Evolutionary conservation across 2,329 filamentous ascomycete genomes (phyloP).

Genomic region (Fusarium temperatum): DNA sequence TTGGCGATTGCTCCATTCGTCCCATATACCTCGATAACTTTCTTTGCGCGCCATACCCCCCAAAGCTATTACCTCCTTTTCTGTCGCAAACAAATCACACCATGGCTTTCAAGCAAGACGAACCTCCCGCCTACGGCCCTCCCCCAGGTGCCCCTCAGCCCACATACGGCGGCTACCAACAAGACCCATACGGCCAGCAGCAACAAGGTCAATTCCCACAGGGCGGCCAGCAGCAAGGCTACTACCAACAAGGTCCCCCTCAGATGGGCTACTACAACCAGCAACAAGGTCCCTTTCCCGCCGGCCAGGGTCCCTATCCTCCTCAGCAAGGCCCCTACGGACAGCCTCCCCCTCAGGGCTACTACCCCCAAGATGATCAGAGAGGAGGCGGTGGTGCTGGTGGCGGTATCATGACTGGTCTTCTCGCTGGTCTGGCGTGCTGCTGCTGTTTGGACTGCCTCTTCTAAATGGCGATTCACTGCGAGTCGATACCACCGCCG

Average conservation of each 20-base stretch:
- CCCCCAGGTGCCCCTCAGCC: conserved; percentile 52
- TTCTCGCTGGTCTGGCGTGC: conserved; percentile 62
- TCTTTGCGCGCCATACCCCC: background rate
- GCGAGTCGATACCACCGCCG: conserved; percentile 9
- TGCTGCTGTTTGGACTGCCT: conserved; percentile 67
- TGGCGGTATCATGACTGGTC: conserved; percentile 53
- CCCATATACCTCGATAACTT: background rate
- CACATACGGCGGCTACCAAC: conserved; percentile 55
- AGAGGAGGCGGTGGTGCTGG: conserved; percentile 43
- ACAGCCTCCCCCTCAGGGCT: conserved; percentile 48
- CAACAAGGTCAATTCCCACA: conserved; percentile 35
- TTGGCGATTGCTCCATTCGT: background rate
- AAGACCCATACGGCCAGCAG: conserved; percentile 42
- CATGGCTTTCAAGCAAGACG: conserved; percentile 54
- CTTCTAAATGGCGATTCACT: conserved; percentile 53
- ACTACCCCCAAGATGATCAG: conserved; percentile 45
- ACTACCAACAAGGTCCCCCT: conserved; percentile 42
- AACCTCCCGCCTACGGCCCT: conserved; percentile 59
- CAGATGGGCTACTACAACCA: conserved; percentile 46
- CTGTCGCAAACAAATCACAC: conserved; percentile 9
- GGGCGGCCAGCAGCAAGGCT: conserved; percentile 37
- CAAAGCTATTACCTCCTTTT: conserved; percentile 2
- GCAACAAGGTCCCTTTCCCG: conserved; percentile 47
- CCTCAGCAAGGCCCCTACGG: conserved; percentile 50
- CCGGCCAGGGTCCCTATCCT: conserved; percentile 48